Conservation (phyloP, 371 early-diverging fungal species). For the Mucor piriformis region DNA sequence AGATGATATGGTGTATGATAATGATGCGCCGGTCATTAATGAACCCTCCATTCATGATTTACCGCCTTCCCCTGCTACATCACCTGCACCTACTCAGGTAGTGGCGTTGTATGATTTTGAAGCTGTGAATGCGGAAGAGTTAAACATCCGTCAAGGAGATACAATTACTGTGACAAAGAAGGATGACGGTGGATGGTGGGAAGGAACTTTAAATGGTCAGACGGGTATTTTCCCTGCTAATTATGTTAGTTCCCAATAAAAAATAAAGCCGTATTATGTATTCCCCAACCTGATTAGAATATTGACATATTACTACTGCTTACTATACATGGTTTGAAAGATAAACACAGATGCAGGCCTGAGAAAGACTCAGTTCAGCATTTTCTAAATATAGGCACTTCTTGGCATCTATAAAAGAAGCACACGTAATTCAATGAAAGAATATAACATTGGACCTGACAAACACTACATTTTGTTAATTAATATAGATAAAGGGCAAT, state of each 20-base stretch:
- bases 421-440: too few relatives aligned
- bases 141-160: conserved; percentile 72
- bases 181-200: conserved; percentile 80
- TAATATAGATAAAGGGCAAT: too few relatives aligned
- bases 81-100: conserved; percentile 35
- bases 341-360: too few relatives aligned
- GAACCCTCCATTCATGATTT: background rate
- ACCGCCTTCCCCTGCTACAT: background rate
- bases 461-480: too few relatives aligned
- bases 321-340: too few relatives aligned
- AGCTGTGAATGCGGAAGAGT: conserved; percentile 74
- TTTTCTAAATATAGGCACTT: too few relatives aligned
- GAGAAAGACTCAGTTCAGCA: too few relatives aligned
- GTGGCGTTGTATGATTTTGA: conserved; percentile 79
- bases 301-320: too few relatives aligned
- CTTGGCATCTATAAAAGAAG: too few relatives aligned
- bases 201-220: conserved; percentile 64
- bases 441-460: too few relatives aligned
- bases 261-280: too few relatives aligned
- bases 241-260: conserved; percentile 63
- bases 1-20: background rate
- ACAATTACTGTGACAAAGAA: conserved; percentile 63
- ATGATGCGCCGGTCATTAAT: background rate
- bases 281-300: too few relatives aligned
- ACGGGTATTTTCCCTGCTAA: conserved; percentile 83